These are phyloP conservation scores for Fraxinus anomala DNA, from an alignment of 257 asterid genomes.

Conservation along the genomic window DNA sequence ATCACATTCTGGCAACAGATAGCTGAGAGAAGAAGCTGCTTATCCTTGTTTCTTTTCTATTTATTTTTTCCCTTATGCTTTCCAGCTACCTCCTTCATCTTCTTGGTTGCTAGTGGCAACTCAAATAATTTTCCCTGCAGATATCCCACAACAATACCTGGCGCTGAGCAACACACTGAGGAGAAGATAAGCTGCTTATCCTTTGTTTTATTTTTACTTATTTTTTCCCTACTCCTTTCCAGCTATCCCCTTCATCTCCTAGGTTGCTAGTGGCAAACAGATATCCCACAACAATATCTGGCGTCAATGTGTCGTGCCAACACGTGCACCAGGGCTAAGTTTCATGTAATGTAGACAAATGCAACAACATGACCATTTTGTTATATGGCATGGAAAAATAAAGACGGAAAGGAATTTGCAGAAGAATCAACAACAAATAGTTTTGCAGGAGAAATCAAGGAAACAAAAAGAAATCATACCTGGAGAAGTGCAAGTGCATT, in stretches of 20 bases:
- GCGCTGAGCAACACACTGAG: background rate
- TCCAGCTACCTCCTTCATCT: background rate
- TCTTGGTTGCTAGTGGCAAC: background rate
- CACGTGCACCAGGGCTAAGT: background rate
- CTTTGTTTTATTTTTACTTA: background rate
- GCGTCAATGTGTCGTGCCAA: background rate
- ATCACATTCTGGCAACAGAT: background rate
- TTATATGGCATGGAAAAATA: background rate
- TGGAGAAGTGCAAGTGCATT: constrained; percentile 48
- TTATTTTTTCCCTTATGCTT: background rate
- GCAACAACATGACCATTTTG: background rate
- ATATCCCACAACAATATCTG: background rate
- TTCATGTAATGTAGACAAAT: background rate
- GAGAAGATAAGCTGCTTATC: background rate
- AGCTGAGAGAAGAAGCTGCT: background rate
- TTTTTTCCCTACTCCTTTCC: background rate
- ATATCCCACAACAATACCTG: background rate
- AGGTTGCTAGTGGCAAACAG: background rate
- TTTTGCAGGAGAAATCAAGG: background rate
- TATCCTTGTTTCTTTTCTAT: background rate
- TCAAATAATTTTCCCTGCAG: background rate
- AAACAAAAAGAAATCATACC: constrained; percentile 32
- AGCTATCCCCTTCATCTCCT: constrained; percentile 7
- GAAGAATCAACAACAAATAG: background rate
- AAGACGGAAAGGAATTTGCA: constrained; percentile 1